A percentile compares a stretch with the other conserved stretches of the same genome.
Conservation (phyloP, 208 protist genomes). For the Leptomonas pyrrhocoris region DNA sequence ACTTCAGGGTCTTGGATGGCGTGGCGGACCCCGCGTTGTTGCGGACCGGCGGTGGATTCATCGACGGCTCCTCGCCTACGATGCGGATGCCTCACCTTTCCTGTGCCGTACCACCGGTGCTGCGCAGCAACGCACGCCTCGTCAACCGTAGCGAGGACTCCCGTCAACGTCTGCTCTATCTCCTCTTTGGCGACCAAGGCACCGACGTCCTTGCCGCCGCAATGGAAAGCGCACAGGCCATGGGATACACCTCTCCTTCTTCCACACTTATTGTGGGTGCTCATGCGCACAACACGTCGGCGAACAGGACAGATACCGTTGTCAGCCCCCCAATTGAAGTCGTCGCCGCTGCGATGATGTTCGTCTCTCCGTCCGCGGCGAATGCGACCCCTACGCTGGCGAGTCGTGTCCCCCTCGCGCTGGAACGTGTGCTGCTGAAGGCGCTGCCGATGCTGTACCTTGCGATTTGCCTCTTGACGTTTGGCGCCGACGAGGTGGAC, state of each 20-base stretch:
- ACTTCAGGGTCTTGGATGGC: constrained; percentile 5
- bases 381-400: constrained; percentile 3
- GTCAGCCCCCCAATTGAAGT: constrained; percentile 3
- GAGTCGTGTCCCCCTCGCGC: constrained; percentile 17
- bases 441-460: constrained; percentile 55
- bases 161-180: constrained; percentile 19
- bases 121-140: not conserved
- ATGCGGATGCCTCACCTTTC: not conserved
- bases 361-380: constrained; percentile 11
- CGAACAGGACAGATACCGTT: not conserved
- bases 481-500: constrained; percentile 34
- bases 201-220: constrained; percentile 4
- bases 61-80: not conserved
- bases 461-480: constrained; percentile 44
- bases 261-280: not conserved
- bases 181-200: constrained; percentile 14
- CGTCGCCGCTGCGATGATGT: constrained; percentile 12
- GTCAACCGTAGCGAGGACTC: not conserved
- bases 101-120: not conserved
- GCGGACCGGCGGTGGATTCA: not conserved
- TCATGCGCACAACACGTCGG: no score
- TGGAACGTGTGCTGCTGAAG: constrained; percentile 42
- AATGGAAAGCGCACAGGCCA: constrained; percentile 1
- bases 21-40: not conserved
- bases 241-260: not conserved